Evolutionary conservation across 257 asterid genomes (phyloP).

Genomic region (Capsicum baccatum): DNA sequence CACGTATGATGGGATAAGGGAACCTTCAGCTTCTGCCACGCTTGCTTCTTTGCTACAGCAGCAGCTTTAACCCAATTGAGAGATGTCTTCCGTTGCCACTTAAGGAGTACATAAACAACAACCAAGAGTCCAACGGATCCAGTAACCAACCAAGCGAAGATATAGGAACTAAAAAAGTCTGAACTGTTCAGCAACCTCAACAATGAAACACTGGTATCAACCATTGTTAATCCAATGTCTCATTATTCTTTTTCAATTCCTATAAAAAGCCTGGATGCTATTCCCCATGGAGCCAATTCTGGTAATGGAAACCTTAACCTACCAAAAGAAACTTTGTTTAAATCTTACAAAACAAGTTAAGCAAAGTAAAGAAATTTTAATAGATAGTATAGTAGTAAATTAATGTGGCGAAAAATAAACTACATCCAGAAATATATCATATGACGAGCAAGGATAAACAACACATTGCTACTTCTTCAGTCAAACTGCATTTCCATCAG

Average conservation of each 20-base stretch:
- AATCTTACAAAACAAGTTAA: neutral
- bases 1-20: slow-evolving; percentile 79
- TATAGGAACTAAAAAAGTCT: slow-evolving; percentile 54
- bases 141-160: slow-evolving; percentile 67
- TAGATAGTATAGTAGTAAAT: neutral
- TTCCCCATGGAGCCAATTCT: slow-evolving; percentile 24
- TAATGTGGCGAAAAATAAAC: neutral
- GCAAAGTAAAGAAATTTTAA: neutral
- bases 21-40: slow-evolving; percentile 75
- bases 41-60: slow-evolving; percentile 79
- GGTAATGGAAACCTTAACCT: slow-evolving; percentile 29
- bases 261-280: slow-evolving; percentile 34
- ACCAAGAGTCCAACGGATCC: slow-evolving; percentile 72
- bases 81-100: slow-evolving; percentile 77
- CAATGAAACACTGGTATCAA: slow-evolving; percentile 59
- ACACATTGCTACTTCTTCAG: neutral
- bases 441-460: neutral
- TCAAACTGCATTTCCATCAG: slow-evolving; percentile 6
- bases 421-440: slow-evolving; percentile 4
- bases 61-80: slow-evolving; percentile 92
- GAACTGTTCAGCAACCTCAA: slow-evolving; percentile 56
- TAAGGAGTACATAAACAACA: slow-evolving; percentile 61
- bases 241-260: slow-evolving; percentile 39
- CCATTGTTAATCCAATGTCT: slow-evolving; percentile 53
- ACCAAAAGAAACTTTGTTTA: neutral